These are phyloP conservation scores for Bruguiera sexangula DNA, from an alignment of 345 rosid species.

Conservation along the genomic window DNA sequence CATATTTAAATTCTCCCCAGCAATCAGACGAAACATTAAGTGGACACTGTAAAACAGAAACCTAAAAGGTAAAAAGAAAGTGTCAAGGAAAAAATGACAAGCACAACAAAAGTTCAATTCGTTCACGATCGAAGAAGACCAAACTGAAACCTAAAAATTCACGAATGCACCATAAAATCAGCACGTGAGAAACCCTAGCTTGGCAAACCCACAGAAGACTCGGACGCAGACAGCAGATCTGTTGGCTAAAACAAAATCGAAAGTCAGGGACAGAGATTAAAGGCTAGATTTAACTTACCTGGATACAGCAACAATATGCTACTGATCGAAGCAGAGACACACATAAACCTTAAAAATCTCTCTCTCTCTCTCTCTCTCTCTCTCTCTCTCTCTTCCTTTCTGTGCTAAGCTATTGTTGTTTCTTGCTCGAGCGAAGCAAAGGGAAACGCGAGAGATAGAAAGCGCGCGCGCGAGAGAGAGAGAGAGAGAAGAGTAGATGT, in stretches of 20 bases:
- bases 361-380: background rate
- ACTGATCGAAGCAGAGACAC: constrained; percentile 5
- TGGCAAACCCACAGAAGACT: background rate
- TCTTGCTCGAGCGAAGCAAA: constrained; percentile 7
- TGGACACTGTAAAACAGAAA: too few species aligned
- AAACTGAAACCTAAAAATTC: background rate
- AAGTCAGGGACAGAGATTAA: background rate
- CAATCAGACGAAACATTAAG: too few species aligned
- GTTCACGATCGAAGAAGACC: background rate
- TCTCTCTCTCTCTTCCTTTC: constrained; percentile 11
- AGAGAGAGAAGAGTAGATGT: background rate
- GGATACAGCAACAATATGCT: background rate
- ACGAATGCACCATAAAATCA: background rate
- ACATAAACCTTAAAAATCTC: constrained; percentile 15
- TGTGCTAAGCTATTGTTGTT: constrained; percentile 4
- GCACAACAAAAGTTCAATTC: too few species aligned
- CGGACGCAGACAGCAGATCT: background rate
- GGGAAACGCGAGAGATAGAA: too few species aligned
- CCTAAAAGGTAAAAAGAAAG: too few species aligned
- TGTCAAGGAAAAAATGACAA: too few species aligned
- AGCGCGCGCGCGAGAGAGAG: background rate
- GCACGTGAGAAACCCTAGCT: constrained; percentile 10
- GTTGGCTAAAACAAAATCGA: constrained; percentile 1
- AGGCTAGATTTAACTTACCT: constrained; percentile 21
- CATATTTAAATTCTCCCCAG: too few species aligned